Evolutionary conservation across 441 rosid species (phyloP), one percentile per base, ranked within the genome.

Genomic region (Gossypium aridum): DNA sequence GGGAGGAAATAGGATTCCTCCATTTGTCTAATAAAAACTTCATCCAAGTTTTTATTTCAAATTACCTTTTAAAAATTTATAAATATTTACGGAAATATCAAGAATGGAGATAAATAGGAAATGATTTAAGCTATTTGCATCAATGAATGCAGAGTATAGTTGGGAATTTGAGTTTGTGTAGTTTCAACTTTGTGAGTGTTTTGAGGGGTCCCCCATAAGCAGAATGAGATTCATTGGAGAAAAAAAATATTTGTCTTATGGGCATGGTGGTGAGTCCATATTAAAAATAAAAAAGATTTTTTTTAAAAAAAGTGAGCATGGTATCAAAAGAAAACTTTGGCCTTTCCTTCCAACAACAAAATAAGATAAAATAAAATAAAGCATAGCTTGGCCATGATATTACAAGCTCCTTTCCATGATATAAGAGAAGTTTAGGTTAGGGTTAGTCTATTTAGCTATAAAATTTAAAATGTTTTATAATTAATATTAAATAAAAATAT

Each of bases 191-290:
- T 76, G 63, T 51, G 75, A 81, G 87, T 85, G 90, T 80, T 56
- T 57, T 76, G 85, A 45, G 84, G 85, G 87, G 86, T 76, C 86
- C 85, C 73, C 78, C 14, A 14, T 19, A 12, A 47, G 72, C 51
- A 80, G 88, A 84, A 87, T 87, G 82, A 72, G 87, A 83, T 85
- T 83, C 88, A 83, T 39, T 71, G 37, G 19, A 25, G 13, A 68
- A 55, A 75, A 31, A 43, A 66, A 63, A 12, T 59, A 47, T 26
- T 4, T 23, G 75, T 65, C 56, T 70, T 80, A 82, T 84, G 25
- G 61, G 82, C 75, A 67, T 81, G 85, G 86, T 83, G 89, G 89
- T 80, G 84, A 80, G 75, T 25, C 86, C 88, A 88, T 77, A 79
- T 71, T 56, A 20, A 19, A 20, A 53, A 53, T n/a, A 53, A 53